A percentile compares a stretch with the other conserved stretches of the same genome.
Evolutionary conservation across 441 rosid species (phyloP).

Genomic region (Isatis lusitanica): DNA sequence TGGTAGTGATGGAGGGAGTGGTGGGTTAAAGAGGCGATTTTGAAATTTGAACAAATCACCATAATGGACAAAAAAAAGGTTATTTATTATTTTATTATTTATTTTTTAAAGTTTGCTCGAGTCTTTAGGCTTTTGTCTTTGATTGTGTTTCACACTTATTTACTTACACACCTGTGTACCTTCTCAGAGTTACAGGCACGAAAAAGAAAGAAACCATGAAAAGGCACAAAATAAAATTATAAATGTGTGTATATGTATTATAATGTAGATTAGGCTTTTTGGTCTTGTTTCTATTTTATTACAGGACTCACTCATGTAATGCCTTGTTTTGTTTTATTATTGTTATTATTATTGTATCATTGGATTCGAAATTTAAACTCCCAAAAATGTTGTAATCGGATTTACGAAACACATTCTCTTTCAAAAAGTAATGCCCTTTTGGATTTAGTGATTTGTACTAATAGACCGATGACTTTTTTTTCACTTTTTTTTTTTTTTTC

Average conservation of each 20-base stretch:
- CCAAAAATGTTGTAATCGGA: conserved; percentile 28
- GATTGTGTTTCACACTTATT: conserved; percentile 32
- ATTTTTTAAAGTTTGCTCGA: conserved; percentile 19
- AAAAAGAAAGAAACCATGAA: conserved; percentile 34
- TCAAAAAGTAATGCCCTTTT: conserved; percentile 32
- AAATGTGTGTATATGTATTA: neutral
- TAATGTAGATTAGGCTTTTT: conserved; percentile 15
- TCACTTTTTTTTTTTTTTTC: no score
- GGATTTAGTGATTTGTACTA: conserved; percentile 32
- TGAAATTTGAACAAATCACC: conserved; percentile 39
- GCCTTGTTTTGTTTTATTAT: conserved; percentile 30
- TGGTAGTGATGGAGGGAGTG: conserved; percentile 42
- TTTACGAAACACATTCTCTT: conserved; percentile 28
- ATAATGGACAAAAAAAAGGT: neutral
- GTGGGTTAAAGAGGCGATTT: conserved; percentile 40
- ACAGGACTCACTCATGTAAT: conserved; percentile 21
- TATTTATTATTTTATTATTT: neutral
- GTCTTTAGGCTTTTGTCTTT: conserved; percentile 36
- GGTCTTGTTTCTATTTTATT: neutral
- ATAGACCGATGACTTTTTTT: no score
- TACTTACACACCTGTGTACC: conserved; percentile 25
- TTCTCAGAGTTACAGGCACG: conserved; percentile 36
- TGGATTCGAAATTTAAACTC: conserved; percentile 42
- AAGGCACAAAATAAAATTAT: conserved; percentile 15
- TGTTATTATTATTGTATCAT: conserved; percentile 35